Conservation (phyloP, 2,329 filamentous ascomycete genomes). For the Helotiales sp. region DNA sequence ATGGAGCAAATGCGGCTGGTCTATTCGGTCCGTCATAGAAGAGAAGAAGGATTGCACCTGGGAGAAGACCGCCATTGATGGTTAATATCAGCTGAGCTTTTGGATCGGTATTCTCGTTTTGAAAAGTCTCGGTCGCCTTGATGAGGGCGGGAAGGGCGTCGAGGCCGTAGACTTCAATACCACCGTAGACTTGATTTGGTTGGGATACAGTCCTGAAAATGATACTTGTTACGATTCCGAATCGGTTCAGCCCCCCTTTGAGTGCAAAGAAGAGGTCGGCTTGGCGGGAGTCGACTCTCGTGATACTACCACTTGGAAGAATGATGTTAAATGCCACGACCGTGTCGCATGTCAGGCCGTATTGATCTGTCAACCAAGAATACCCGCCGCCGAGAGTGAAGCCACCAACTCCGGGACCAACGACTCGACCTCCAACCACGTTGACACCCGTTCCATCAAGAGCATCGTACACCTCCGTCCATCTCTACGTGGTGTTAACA, state of each 20-base stretch:
- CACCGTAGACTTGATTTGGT: constrained; percentile 32
- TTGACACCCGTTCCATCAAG: constrained; percentile 26
- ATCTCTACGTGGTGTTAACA: constrained; percentile 20
- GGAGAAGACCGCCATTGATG: constrained; percentile 32
- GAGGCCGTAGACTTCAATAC: constrained; percentile 40
- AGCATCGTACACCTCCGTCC: constrained; percentile 27
- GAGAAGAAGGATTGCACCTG: background rate
- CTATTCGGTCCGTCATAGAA: constrained; percentile 1
- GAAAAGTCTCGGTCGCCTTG: constrained; percentile 39
- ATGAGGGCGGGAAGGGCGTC: constrained; percentile 32
- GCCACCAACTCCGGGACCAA: constrained; percentile 42
- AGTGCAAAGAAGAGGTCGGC: constrained; percentile 45
- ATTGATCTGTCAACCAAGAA: constrained; percentile 40
- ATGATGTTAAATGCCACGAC: constrained; percentile 34
- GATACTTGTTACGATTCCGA: constrained; percentile 43
- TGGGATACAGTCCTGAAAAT: constrained; percentile 44
- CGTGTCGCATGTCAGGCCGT: constrained; percentile 46
- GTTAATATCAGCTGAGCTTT: constrained; percentile 42
- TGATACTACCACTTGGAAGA: constrained; percentile 40
- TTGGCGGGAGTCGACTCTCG: constrained; percentile 39
- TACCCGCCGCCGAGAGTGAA: constrained; percentile 45
- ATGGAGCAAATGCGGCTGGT: background rate
- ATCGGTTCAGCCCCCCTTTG: constrained; percentile 33
- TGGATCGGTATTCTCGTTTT: constrained; percentile 36
- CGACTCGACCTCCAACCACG: constrained; percentile 32